A percentile compares a stretch with the other conserved stretches of the same genome.
Evolutionary conservation across 2,329 filamentous ascomycete genomes (phyloP).

Genomic region (Aspergillus jensenii): DNA sequence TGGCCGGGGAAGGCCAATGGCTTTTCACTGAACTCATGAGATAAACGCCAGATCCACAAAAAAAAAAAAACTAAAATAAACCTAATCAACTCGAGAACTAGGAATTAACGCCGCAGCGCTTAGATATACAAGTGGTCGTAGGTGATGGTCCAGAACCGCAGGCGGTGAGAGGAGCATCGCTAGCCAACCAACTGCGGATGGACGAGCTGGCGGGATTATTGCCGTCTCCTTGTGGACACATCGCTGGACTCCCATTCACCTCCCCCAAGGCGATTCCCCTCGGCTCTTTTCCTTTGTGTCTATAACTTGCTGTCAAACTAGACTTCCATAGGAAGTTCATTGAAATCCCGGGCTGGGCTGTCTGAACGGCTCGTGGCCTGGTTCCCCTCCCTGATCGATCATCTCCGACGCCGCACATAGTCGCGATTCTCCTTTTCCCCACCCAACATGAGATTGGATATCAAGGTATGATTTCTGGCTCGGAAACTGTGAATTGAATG

Average conservation of each 20-base stretch:
- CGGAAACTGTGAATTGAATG: slow-evolving; percentile 1
- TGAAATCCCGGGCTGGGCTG: slow-evolving; percentile 27
- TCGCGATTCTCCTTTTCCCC: slow-evolving; percentile 27
- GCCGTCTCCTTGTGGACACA: slow-evolving; percentile 35
- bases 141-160: slow-evolving; percentile 15
- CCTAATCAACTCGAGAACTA: not conserved
- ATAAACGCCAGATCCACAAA: not conserved
- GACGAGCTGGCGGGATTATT: slow-evolving; percentile 30
- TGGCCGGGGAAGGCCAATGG: not conserved
- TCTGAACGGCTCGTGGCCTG: slow-evolving; percentile 34
- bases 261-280: slow-evolving; percentile 19
- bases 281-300: slow-evolving; percentile 17
- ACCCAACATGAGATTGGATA: slow-evolving; percentile 58
- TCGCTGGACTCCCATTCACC: slow-evolving; percentile 21
- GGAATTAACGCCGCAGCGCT: not conserved
- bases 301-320: slow-evolving; percentile 2
- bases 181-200: slow-evolving; percentile 29
- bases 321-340: slow-evolving; percentile 11
- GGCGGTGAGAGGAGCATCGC: slow-evolving; percentile 26
- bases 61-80: not conserved
- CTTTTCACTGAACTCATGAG: not conserved
- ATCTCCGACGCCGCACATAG: slow-evolving; percentile 36
- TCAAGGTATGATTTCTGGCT: slow-evolving; percentile 50
- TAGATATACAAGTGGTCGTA: not conserved
- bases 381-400: slow-evolving; percentile 30